Base-by-base conservation (phyloP, 163 green algal species). In the Coccomyxa subellipsoidea region DNA sequence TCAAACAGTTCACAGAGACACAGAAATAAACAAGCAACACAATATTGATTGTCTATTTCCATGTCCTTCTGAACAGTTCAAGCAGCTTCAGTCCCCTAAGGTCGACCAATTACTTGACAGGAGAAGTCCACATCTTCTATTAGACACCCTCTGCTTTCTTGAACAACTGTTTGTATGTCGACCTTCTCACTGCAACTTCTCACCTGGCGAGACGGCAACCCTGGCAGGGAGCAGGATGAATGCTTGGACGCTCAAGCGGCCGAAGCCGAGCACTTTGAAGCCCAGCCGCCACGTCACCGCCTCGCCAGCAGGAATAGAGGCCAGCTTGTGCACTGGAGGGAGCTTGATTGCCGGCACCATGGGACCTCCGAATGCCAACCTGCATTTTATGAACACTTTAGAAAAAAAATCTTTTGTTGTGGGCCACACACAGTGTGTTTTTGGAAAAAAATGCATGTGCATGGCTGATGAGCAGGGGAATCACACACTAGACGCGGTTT, bases 361-460 rank as follows among this genome's bases (percentile, higher is more conserved):
- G 8, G 83, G 80, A 15, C 83, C 83, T 34, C 83, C 80, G 23
- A 84, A n/a, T 0, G 77, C 81, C 66, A 87, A 35, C 76, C 83
- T 87, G 83, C 54, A 80, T 31, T 9, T 15, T 12, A 35, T 38
- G n/a, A 31, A 23, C 69, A 76, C 69, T 15, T 31, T 76, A 12
- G 23, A 15, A 31, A 35, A 23, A 23, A 12, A 9, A 76, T 9
- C 69, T 38, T 8, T 38, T 76, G 15, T 32, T 36, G 8, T 15
- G 69, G 15, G 31, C 12, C 69, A 76, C 9, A 35, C 8, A 15
- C 69, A 12, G 69, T 76, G 27, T 31, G 18, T 18, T 32, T 15
- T 36, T 32, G 69, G 15, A 76, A 38, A 23, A 32, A 23, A 35
- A 23, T 23, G 23, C 69, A 76, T 23, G 25, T 31, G 69, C 69